Evolutionary conservation across 108 stramenopile species (phyloP).

Genomic region (Nitzschia sp.): DNA sequence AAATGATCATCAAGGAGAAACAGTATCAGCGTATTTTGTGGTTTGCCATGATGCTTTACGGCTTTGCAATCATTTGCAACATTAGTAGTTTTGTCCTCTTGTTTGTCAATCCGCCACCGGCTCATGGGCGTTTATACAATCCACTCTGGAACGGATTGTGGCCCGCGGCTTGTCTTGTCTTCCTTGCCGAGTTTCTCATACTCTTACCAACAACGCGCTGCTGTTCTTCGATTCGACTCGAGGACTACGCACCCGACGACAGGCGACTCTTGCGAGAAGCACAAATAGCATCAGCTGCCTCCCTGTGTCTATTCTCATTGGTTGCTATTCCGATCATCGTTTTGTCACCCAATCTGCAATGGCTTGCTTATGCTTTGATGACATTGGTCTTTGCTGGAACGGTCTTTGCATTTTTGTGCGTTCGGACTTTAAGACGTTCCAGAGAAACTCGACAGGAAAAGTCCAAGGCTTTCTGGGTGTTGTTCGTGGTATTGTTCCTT

Average conservation of each 20-base stretch:
- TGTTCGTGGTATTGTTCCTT: neutral
- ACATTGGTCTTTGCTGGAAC: neutral
- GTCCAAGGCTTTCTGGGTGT: too few relatives aligned
- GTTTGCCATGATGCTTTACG: neutral
- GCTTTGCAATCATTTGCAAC: neutral
- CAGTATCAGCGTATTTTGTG: neutral
- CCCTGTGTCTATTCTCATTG: neutral
- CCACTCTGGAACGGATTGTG: neutral
- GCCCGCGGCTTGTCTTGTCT: neutral
- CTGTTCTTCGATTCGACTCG: neutral
- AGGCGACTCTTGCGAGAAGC: neutral
- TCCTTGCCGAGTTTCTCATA: neutral
- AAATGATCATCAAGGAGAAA: neutral
- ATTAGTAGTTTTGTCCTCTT: too few relatives aligned
- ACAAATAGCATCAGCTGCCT: neutral
- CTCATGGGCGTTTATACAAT: neutral
- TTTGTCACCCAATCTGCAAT: neutral
- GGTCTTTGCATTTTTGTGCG: too few relatives aligned
- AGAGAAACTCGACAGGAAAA: neutral
- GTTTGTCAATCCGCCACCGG: neutral
- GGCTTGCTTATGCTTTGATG: neutral
- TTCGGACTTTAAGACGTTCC: neutral
- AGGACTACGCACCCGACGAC: neutral
- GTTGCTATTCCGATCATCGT: neutral
- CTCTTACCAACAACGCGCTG: neutral